Evolutionary conservation across 805 yeast genomes (phyloP).

Genomic region (Barnettozyma sp.): DNA sequence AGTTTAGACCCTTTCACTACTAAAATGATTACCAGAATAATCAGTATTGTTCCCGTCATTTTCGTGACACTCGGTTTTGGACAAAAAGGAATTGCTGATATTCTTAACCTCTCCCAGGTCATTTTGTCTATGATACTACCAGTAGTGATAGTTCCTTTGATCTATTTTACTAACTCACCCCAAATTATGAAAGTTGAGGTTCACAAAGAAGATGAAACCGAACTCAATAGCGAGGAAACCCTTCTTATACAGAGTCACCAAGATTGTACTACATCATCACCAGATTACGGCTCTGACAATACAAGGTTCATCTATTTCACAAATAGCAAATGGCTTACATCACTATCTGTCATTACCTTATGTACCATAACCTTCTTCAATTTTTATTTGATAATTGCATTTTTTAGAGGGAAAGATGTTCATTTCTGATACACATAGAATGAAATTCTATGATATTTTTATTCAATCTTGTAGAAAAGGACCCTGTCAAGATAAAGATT

Average conservation of each 20-base stretch:
- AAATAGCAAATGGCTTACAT: constrained; percentile 40
- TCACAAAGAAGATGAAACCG: constrained; percentile 13
- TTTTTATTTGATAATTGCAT: constrained; percentile 48
- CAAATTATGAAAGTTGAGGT: constrained; percentile 56
- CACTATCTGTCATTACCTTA: constrained; percentile 58
- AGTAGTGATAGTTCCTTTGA: constrained; percentile 80
- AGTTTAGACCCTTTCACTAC: constrained; percentile 76
- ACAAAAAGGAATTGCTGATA: constrained; percentile 69
- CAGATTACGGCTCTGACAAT: constrained; percentile 4
- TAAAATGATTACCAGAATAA: constrained; percentile 69
- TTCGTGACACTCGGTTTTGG: constrained; percentile 68
- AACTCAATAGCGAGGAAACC: constrained; percentile 7
- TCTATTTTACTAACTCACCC: constrained; percentile 69
- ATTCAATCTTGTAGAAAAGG: no score
- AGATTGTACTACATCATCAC: no score
- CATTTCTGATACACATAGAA: constrained; percentile 5
- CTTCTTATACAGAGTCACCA: neutral
- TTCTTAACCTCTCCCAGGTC: constrained; percentile 78
- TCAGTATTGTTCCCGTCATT: constrained; percentile 82
- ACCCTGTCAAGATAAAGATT: no score
- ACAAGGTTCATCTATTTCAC: constrained; percentile 30
- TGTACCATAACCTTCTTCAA: constrained; percentile 59
- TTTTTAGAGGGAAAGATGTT: constrained; percentile 40
- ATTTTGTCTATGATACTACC: constrained; percentile 76
- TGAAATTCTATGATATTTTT: neutral